phyloP scores from a whole-genome alignment of 176 grass and related monocot species.

The Bolboschoenus planiculmis region DNA sequence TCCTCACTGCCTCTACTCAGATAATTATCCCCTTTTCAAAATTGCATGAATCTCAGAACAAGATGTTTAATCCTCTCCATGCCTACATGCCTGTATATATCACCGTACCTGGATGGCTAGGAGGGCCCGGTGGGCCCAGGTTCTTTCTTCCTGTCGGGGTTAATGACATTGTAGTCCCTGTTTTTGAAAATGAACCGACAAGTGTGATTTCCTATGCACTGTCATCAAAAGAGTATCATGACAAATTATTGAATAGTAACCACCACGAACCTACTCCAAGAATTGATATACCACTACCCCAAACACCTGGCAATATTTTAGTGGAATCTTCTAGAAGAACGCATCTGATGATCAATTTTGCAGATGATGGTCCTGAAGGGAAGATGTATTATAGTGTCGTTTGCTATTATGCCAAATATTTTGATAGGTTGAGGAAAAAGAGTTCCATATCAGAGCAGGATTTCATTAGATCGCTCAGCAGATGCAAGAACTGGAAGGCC shows the following conservation, averaged over 20 bases:
- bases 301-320: slow-evolving; percentile 52
- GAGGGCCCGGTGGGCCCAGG: slow-evolving; percentile 56
- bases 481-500: slow-evolving; percentile 98
- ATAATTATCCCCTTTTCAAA: slow-evolving; percentile 55
- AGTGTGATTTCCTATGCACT: slow-evolving; percentile 86
- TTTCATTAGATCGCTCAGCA: slow-evolving; percentile 91
- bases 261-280: not conserved
- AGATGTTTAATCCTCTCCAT: slow-evolving; percentile 44
- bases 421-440: slow-evolving; percentile 73
- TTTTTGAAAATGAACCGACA: slow-evolving; percentile 88
- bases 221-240: slow-evolving; percentile 69
- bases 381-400: slow-evolving; percentile 78
- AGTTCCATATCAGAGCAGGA: slow-evolving; percentile 92
- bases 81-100: slow-evolving; percentile 50
- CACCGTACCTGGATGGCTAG: slow-evolving; percentile 41
- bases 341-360: slow-evolving; percentile 87
- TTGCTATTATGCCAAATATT: slow-evolving; percentile 87
- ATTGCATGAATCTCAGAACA: slow-evolving; percentile 64
- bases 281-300: slow-evolving; percentile 36
- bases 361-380: slow-evolving; percentile 58
- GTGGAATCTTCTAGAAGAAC: slow-evolving; percentile 62
- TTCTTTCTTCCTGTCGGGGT: slow-evolving; percentile 74
- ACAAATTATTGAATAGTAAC: slow-evolving; percentile 57
- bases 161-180: slow-evolving; percentile 77
- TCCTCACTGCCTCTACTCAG: slow-evolving; percentile 39